These are phyloP conservation scores for Cryptococcus jaspeensis DNA, from an alignment of 1,284 basidiomycete genomes.

Conservation along the genomic window DNA sequence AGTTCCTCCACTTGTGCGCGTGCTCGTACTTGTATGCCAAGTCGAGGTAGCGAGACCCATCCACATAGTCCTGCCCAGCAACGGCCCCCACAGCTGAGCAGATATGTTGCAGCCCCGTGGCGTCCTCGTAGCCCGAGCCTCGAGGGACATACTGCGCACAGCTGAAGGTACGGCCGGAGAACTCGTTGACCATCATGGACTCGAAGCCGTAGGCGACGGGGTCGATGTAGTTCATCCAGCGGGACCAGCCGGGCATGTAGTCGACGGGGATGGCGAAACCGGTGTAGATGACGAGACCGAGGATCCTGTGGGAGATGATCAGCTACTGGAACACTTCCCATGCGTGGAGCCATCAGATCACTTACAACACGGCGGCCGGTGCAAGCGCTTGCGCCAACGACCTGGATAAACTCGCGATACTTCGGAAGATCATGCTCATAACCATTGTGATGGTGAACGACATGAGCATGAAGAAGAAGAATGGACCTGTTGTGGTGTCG, in stretches of 20 bases:
- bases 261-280: constrained; percentile 47
- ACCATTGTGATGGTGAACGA: constrained; percentile 40
- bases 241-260: constrained; percentile 52
- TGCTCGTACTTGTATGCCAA: constrained; percentile 64
- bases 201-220: constrained; percentile 53
- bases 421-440: constrained; percentile 53
- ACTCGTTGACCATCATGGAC: constrained; percentile 56
- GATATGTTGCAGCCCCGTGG: constrained; percentile 27
- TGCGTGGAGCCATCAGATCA: too few relatives aligned
- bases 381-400: constrained; percentile 49
- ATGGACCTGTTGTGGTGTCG: constrained; percentile 5
- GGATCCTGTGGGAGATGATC: constrained; percentile 33
- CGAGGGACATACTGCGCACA: constrained; percentile 50
- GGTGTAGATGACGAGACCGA: constrained; percentile 52
- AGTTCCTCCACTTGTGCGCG: constrained; percentile 65
- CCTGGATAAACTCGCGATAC: constrained; percentile 16
- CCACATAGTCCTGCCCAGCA: constrained; percentile 46
- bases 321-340: too few relatives aligned
- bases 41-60: constrained; percentile 58
- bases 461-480: constrained; percentile 5
- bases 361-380: constrained; percentile 44
- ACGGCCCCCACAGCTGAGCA: constrained; percentile 51
- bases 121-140: constrained; percentile 46
- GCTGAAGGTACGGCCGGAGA: constrained; percentile 41
- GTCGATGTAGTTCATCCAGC: constrained; percentile 56